A percentile compares a stretch with the other conserved stretches of the same genome.
Conservation (phyloP, 345 rosid species). For the Streptanthus diversifolius region DNA sequence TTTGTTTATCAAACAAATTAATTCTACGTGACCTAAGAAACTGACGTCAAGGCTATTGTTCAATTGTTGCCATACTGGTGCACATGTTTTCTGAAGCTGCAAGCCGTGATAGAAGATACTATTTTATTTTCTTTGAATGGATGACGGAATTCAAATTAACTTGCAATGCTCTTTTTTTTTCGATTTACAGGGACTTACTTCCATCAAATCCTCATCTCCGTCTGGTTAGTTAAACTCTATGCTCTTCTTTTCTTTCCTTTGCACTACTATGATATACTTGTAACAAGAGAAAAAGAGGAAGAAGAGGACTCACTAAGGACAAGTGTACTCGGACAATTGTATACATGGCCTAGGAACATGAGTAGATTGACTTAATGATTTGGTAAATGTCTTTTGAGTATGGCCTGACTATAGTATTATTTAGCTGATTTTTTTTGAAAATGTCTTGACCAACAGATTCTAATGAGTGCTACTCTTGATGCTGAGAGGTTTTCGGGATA, state of each 20-base stretch:
- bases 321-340: neutral
- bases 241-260: neutral
- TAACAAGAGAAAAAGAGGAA: neutral
- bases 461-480: constrained; percentile 98
- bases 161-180: constrained; percentile 15
- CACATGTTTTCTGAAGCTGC: neutral
- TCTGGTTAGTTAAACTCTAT: constrained; percentile 60
- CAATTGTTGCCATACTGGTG: neutral
- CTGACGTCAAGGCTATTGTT: neutral
- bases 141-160: neutral
- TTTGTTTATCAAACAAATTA: neutral
- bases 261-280: neutral
- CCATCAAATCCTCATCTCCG: constrained; percentile 76
- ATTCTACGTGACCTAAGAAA: neutral
- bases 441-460: constrained; percentile 44
- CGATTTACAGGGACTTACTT: constrained; percentile 77
- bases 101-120: neutral
- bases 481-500: constrained; percentile 83
- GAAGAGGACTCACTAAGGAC: neutral
- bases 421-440: constrained; percentile 4
- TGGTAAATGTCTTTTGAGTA: constrained; percentile 1
- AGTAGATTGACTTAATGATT: constrained; percentile 2
- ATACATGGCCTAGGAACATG: constrained; percentile 1
- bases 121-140: neutral
- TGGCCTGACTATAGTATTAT: neutral